phyloP scores from a whole-genome alignment of 2,329 filamentous ascomycete species.

The Fusarium metavorans region DNA sequence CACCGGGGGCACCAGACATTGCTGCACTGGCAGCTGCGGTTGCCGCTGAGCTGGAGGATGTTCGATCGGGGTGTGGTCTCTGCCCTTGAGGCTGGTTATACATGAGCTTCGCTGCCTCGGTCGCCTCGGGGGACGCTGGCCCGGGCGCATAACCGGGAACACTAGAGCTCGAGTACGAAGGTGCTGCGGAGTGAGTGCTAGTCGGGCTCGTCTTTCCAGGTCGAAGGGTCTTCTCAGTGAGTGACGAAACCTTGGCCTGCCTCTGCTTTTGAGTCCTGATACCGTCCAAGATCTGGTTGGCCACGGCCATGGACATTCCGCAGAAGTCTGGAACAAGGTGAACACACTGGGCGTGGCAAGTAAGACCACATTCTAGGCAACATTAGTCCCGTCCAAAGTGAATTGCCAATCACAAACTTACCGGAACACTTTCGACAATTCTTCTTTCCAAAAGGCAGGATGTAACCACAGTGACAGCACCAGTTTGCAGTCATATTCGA shows the following conservation, averaged over 20 bases:
- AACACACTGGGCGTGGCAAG: conserved; percentile 89
- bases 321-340: conserved; percentile 99
- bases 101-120: conserved; percentile 73
- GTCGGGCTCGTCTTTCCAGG: conserved; percentile 60
- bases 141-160: conserved; percentile 39
- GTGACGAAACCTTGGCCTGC: conserved; percentile 67
- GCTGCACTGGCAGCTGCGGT: conserved; percentile 69
- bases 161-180: conserved; percentile 51
- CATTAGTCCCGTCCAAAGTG: conserved; percentile 44
- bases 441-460: conserved; percentile 93
- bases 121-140: conserved; percentile 60
- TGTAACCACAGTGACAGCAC: conserved; percentile 99
- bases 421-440: conserved; percentile 92
- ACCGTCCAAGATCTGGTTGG: conserved; percentile 91
- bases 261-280: conserved; percentile 82
- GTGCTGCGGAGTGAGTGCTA: conserved; percentile 49
- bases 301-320: conserved; percentile 98
- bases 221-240: conserved; percentile 77
- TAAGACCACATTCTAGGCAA: conserved; percentile 83
- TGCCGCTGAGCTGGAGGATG: conserved; percentile 66
- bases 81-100: conserved; percentile 67
- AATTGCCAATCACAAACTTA: conserved; percentile 54
- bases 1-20: conserved; percentile 63
- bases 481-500: conserved; percentile 98
- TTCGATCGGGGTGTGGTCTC: conserved; percentile 66